Conservation (phyloP, 257 asterid genomes). For the Solanum medicagineum region DNA sequence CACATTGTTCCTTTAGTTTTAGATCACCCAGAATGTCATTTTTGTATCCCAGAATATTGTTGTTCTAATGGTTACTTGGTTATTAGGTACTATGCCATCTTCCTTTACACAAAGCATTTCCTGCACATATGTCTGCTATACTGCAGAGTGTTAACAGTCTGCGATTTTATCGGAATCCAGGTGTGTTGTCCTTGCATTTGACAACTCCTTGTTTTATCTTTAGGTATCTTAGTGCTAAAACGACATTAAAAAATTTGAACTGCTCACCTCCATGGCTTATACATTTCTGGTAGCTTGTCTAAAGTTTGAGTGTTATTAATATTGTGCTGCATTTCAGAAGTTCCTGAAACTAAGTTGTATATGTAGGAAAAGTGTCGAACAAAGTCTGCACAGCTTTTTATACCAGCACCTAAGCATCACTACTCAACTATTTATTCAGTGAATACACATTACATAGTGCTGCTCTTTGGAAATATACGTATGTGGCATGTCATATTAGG, state of each 20-base stretch:
- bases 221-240: neutral
- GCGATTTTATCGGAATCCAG: constrained; percentile 82
- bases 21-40: neutral
- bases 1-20: neutral
- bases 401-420: neutral
- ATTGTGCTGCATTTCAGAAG: neutral
- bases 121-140: constrained; percentile 89
- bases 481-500: neutral
- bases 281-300: neutral
- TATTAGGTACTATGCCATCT: constrained; percentile 74
- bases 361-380: neutral
- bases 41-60: neutral
- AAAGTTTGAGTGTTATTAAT: neutral
- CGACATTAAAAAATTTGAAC: neutral
- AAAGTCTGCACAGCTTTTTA: neutral
- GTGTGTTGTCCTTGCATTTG: constrained; percentile 42
- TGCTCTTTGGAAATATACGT: neutral
- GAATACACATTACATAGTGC: neutral
- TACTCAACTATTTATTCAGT: neutral
- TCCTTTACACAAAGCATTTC: constrained; percentile 79
- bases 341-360: neutral
- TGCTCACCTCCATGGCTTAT: neutral
- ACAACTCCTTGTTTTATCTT: neutral
- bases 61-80: constrained; percentile 8
- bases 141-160: constrained; percentile 83